A percentile compares a stretch with the other conserved stretches of the same genome.
These are phyloP conservation scores for Blepharisma japonicum DNA, from an alignment of 73 alveolate species.

Conservation along the genomic window DNA sequence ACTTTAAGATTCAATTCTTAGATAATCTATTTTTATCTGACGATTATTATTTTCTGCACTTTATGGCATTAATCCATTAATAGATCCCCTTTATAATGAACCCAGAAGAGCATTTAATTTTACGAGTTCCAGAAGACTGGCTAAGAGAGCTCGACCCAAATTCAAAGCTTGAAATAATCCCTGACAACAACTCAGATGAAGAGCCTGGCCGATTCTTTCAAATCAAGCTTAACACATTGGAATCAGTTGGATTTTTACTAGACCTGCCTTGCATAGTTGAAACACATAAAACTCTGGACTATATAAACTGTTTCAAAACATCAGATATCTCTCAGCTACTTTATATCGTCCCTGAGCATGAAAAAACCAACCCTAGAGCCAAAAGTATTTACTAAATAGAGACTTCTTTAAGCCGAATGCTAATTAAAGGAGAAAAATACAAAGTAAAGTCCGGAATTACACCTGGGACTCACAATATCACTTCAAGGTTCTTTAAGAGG, in stretches of 20 bases:
- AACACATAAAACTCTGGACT: slow-evolving; percentile 38
- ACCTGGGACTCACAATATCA: slow-evolving; percentile 13
- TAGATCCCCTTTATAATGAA: background rate
- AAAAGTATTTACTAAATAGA: background rate
- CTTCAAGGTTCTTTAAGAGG: slow-evolving; percentile 16
- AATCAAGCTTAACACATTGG: slow-evolving; percentile 15
- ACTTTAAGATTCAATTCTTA: too few species aligned
- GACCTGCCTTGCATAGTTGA: slow-evolving; percentile 41
- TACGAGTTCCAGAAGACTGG: slow-evolving; percentile 23
- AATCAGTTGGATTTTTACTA: slow-evolving; percentile 12
- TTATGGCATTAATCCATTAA: too few species aligned
- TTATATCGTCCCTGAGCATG: slow-evolving; percentile 30
- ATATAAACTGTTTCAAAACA: slow-evolving; percentile 32
- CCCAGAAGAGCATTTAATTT: slow-evolving; percentile 12
- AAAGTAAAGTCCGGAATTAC: slow-evolving; percentile 23
- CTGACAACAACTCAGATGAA: background rate
- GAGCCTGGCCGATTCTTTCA: slow-evolving; percentile 27
- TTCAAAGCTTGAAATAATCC: background rate
- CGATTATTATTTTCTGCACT: too few species aligned
- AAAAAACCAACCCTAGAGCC: slow-evolving; percentile 34
- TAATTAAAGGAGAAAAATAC: slow-evolving; percentile 14
- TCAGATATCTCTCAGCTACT: slow-evolving; percentile 30
- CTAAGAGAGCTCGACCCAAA: background rate
- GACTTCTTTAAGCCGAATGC: slow-evolving; percentile 16
- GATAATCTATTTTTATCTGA: too few species aligned